Conservation (phyloP, 805 yeast genomes). For the Scheffersomyces stipitis region DNA sequence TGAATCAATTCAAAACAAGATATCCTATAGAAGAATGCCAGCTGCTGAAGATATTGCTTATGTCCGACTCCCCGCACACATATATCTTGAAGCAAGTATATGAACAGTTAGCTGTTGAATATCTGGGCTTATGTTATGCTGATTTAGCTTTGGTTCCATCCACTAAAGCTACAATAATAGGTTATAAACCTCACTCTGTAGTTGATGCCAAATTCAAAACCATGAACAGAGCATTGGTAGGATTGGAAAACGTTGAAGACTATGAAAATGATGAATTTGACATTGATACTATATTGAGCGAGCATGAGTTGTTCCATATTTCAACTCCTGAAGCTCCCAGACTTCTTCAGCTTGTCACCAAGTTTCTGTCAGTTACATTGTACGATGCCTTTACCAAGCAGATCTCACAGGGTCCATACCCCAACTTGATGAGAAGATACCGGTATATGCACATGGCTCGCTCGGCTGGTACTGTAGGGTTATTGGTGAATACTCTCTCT, state of each 20-base stretch:
- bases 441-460: constrained; percentile 85
- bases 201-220: constrained; percentile 1
- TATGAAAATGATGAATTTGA: constrained; percentile 14
- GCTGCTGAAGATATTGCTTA: constrained; percentile 51
- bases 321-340: constrained; percentile 78
- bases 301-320: constrained; percentile 66
- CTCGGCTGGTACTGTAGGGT: constrained; percentile 88
- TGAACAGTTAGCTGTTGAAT: constrained; percentile 26
- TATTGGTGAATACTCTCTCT: constrained; percentile 87
- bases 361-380: constrained; percentile 54
- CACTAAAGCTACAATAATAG: constrained; percentile 42
- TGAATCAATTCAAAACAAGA: constrained; percentile 39
- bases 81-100: constrained; percentile 43
- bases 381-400: constrained; percentile 43
- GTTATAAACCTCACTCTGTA: constrained; percentile 29
- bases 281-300: constrained; percentile 15
- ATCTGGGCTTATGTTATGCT: constrained; percentile 30
- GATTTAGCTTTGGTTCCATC: constrained; percentile 28
- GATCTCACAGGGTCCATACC: constrained; percentile 59
- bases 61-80: constrained; percentile 75
- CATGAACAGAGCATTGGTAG: constrained; percentile 19
- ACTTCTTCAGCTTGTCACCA: constrained; percentile 70
- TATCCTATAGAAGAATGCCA: constrained; percentile 31
- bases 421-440: constrained; percentile 81
- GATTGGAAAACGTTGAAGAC: constrained; percentile 19